A percentile compares a stretch with the other conserved stretches of the same genome.
These are phyloP conservation scores for Pythium phragmitis DNA, from an alignment of 352 stramenopile species.

Conservation along the genomic window DNA sequence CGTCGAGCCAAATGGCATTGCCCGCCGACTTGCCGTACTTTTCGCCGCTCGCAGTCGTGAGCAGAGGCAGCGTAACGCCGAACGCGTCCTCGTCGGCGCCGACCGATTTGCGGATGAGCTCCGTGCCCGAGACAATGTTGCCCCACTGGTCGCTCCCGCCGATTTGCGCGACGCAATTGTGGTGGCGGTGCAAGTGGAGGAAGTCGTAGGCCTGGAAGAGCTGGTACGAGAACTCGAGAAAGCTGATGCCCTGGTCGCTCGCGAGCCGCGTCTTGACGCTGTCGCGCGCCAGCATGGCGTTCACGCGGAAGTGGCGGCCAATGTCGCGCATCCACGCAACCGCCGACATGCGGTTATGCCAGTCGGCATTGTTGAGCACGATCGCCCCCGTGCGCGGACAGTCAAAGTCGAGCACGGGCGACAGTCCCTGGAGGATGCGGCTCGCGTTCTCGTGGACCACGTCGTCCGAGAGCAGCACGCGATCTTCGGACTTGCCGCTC, in stretches of 20 bases:
- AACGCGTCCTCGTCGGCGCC: conserved; percentile 72
- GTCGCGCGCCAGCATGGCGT: conserved; percentile 98
- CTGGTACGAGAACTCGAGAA: conserved; percentile 99
- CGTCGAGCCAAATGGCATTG: conserved; percentile 98
- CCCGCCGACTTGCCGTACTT: conserved; percentile 99
- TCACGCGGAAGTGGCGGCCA: conserved; percentile 96
- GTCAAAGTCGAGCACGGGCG: conserved; percentile 95
- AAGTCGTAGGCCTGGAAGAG: conserved; percentile 99
- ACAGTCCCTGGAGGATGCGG: conserved; percentile 90
- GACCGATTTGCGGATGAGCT: conserved; percentile 93
- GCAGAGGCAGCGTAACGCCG: conserved; percentile 94
- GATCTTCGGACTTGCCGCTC: conserved; percentile 97
- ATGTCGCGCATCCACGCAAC: conserved; percentile 98
- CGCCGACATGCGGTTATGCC: conserved; percentile 94
- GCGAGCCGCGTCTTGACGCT: conserved; percentile 96
- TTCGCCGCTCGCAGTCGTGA: conserved; percentile 96
- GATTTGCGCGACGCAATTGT: conserved; percentile 94
- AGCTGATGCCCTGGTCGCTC: conserved; percentile 95
- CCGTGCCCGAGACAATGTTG: conserved; percentile 98
- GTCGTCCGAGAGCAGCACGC: conserved; percentile 94
- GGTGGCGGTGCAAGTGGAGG: conserved; percentile 92
- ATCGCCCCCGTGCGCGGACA: conserved; percentile 87
- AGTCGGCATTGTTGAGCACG: conserved; percentile 99
- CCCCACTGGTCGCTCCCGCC: conserved; percentile 99
- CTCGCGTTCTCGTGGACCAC: conserved; percentile 89